Evolutionary conservation across 768 basidiomycete species (phyloP).

Genomic region (Trametes cinnabarina): DNA sequence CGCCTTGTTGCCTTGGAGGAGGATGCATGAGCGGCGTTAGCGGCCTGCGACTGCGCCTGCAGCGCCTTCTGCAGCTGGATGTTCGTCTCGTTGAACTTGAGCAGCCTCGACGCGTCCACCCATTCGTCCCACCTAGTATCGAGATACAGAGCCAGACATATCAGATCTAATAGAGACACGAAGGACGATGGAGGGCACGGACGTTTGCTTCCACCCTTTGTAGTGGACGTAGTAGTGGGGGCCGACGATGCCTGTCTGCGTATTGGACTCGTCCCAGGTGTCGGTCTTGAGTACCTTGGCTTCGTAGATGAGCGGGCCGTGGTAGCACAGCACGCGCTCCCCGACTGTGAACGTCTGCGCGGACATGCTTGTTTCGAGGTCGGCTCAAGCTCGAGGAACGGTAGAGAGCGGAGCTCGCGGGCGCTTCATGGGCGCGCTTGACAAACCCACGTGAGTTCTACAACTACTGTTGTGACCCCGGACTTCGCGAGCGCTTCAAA

Average conservation of each 20-base stretch:
- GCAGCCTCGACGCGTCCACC: constrained; percentile 77
- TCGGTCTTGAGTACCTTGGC: constrained; percentile 81
- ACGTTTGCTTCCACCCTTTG: constrained; percentile 99
- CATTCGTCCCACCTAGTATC: constrained; percentile 94
- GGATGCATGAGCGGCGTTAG: constrained; percentile 37
- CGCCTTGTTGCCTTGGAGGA: constrained; percentile 30
- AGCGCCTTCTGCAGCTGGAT: constrained; percentile 75
- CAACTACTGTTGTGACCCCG: too few species aligned
- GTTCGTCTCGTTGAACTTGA: constrained; percentile 84
- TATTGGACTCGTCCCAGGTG: constrained; percentile 60
- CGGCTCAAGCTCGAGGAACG: too few species aligned
- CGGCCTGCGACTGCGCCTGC: constrained; percentile 40
- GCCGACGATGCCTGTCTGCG: constrained; percentile 60
- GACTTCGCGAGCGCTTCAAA: too few species aligned
- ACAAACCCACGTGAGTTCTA: too few species aligned
- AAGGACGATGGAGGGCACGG: constrained; percentile 27
- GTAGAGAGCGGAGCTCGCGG: too few species aligned
- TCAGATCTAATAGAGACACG: not conserved
- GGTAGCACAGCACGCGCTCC: constrained; percentile 90
- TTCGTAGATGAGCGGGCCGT: constrained; percentile 94
- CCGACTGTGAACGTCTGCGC: constrained; percentile 34
- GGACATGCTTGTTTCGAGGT: constrained; percentile 5
- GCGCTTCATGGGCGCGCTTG: too few species aligned
- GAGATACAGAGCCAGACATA: too few species aligned
- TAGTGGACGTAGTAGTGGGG: constrained; percentile 96